Base-by-base conservation (phyloP, 768 basidiomycete genomes). In the Exsudoporus frostii region DNA sequence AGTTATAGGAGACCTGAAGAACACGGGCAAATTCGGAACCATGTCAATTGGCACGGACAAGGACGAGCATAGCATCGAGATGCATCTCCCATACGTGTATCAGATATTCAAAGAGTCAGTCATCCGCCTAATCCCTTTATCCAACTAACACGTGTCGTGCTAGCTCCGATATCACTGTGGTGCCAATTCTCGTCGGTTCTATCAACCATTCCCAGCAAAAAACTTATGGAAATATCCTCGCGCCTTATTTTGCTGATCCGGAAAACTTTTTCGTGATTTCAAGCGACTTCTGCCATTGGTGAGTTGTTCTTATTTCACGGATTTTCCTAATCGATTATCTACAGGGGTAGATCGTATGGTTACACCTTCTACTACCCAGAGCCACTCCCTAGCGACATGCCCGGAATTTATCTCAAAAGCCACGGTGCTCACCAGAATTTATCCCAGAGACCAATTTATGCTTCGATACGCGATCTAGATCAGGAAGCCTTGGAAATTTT, bases 261-360 rank as follows among this genome's bases (percentile, higher is more conserved):
- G 84, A 88, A 54, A 98, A 93, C 0, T 77, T 98, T 55, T 93
- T 86, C 62, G 85, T 98, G 40, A 80, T 97, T 47, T 98, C 95
- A 5, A 92, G 90, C 53, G 97, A 99, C 70, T 99, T 99, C 68
- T 98, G 97, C 65, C 97, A 99, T 69, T 99, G 97, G 95, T 94
- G 50, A 56, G 81, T 58, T 30, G 7, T 40, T 34, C 25, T 51
- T 42, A 37, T 48, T 20, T 32, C 22, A 20, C 15, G 17, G 40
- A 46, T 43, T 27, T 29, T 19, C 30, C 20, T 46, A 37, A 43
- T 25, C 48, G 42, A 61, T 39, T 13, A 8, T 50, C 46, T 7
- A 44, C 56, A 92, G 91, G 92, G 93, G 93, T 11, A 77, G 78
- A 7, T 81, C 92, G 41, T 97, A 93, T 67, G 82, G 81, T 14